Conservation (phyloP, 1,139 yeast species). For the Candida sanyaensis region DNA sequence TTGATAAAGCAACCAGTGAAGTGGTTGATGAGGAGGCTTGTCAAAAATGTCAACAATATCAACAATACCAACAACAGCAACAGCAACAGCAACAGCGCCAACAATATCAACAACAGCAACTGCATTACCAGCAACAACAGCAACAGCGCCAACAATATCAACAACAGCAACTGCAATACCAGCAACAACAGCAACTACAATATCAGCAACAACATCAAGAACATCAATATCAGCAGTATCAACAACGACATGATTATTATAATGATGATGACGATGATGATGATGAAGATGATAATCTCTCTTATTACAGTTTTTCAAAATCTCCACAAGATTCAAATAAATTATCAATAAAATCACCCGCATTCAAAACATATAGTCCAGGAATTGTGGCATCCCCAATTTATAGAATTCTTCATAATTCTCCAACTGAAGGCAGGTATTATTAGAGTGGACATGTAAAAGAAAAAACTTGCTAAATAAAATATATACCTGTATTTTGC, state of each 20-base stretch:
- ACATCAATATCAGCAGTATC: too few relatives aligned
- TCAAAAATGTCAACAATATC: too few relatives aligned
- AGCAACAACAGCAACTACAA: too few relatives aligned
- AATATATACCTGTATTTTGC: too few relatives aligned
- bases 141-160: too few relatives aligned
- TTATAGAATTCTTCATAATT: conserved; percentile 10
- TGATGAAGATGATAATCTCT: background rate
- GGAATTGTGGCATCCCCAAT: conserved; percentile 9
- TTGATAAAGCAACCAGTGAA: conserved; percentile 3
- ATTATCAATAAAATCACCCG: background rate
- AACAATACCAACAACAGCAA: too few relatives aligned
- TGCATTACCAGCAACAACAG: too few relatives aligned
- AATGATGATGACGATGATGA: background rate
- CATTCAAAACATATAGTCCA: background rate
- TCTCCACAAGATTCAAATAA: conserved; percentile 1
- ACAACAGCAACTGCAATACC: too few relatives aligned
- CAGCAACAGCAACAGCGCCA: too few relatives aligned
- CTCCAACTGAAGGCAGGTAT: conserved; percentile 4
- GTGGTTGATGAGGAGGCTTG: conserved; percentile 11
- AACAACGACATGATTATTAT: conserved; percentile 1
- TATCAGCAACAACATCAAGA: too few relatives aligned
- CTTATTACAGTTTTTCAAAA: conserved; percentile 3
- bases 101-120: too few relatives aligned
- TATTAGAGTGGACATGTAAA: background rate
- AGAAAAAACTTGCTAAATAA: too few relatives aligned